Conservation (phyloP, 768 basidiomycete species). For the Flagelloscypha sp. region DNA sequence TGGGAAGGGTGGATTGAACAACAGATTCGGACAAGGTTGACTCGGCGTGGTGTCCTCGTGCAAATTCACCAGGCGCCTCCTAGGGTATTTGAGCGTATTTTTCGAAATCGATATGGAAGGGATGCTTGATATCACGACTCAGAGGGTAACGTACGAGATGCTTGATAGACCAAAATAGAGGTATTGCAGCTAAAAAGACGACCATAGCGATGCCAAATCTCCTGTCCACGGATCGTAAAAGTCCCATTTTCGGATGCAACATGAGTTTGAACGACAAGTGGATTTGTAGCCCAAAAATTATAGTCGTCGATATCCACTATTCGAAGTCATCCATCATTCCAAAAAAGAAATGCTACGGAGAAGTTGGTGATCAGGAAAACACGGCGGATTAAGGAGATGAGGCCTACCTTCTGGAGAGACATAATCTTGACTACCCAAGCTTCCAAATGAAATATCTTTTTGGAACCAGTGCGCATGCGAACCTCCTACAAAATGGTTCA, state of each 20-base stretch:
- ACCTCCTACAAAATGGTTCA: constrained; percentile 53
- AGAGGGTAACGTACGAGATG: neutral
- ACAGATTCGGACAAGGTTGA: no score
- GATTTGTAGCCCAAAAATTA: neutral
- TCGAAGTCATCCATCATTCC: constrained; percentile 54
- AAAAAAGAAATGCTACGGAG: constrained; percentile 50
- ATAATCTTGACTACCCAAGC: constrained; percentile 97
- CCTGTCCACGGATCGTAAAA: no score
- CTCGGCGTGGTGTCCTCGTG: no score
- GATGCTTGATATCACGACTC: no score
- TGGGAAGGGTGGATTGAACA: no score
- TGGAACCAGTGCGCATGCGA: constrained; percentile 89
- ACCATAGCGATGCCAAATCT: no score
- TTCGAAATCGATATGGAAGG: no score
- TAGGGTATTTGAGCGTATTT: no score
- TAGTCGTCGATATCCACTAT: constrained; percentile 14
- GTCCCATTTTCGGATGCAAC: no score
- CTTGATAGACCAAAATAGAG: neutral
- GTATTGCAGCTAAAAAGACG: no score
- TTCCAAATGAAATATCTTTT: constrained; percentile 95
- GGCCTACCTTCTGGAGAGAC: constrained; percentile 73
- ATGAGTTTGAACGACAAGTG: neutral
- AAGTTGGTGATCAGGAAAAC: neutral
- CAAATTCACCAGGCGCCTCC: no score
- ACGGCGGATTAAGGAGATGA: neutral